Conservation (phyloP, 1,284 basidiomycete genomes). For the Malassezia slooffiae region DNA sequence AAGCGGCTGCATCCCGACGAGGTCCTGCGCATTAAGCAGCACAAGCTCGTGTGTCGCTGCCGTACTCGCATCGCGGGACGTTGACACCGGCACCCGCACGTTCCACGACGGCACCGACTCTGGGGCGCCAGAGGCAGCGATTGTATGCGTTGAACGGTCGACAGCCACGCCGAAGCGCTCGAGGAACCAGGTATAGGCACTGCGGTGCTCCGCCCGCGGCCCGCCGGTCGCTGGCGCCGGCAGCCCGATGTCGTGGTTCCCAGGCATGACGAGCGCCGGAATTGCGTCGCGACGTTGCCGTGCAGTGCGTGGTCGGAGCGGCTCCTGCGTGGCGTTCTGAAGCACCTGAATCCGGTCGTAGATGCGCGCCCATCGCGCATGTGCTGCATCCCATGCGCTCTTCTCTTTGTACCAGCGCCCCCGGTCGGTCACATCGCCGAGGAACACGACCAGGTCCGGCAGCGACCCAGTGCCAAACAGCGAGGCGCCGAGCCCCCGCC, state of each 20-base stretch:
- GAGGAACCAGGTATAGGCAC: conserved; percentile 11
- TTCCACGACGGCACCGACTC: conserved; percentile 19
- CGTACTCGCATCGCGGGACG: no score
- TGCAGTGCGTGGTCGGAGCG: neutral
- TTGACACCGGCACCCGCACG: conserved; percentile 19
- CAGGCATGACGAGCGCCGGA: conserved; percentile 12
- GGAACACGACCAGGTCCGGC: conserved; percentile 8
- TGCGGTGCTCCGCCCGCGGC: conserved; percentile 2
- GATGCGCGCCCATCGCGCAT: neutral
- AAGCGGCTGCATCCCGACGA: conserved; percentile 31
- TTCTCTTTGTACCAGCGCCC: conserved; percentile 4
- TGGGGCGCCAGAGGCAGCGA: conserved; percentile 2
- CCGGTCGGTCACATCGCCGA: conserved; percentile 9
- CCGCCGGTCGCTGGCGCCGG: conserved; percentile 8
- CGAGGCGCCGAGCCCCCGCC: conserved; percentile 5
- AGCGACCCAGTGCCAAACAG: neutral
- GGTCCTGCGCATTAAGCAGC: conserved; percentile 25
- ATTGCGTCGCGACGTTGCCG: neutral
- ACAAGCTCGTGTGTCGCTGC: conserved; percentile 28
- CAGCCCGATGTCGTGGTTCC: conserved; percentile 35
- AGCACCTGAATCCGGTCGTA: neutral
- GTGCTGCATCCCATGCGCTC: neutral
- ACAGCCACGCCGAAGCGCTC: no score
- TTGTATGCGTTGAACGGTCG: conserved; percentile 14
- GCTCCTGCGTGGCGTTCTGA: neutral